phyloP scores from a whole-genome alignment of 1,284 basidiomycete genomes.

The Cryptococcus sp. region DNA sequence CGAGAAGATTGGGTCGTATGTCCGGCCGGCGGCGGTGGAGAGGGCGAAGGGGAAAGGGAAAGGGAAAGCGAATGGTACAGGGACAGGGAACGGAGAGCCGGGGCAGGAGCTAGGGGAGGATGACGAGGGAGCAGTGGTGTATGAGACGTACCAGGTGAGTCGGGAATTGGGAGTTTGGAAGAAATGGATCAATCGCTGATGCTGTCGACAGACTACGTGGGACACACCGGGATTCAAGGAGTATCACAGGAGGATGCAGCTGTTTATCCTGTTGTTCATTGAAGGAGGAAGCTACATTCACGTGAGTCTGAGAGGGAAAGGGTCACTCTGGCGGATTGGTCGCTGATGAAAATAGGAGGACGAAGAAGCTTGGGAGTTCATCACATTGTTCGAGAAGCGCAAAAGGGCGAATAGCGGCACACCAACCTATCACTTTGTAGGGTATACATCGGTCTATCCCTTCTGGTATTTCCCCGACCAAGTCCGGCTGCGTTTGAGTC shows the following conservation, averaged over 20 bases:
- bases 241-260: slow-evolving; percentile 89
- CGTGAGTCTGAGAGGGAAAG: slow-evolving; percentile 28
- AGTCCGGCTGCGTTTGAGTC: slow-evolving; percentile 77
- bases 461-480: slow-evolving; percentile 91
- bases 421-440: slow-evolving; percentile 78
- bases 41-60: slow-evolving; percentile 56
- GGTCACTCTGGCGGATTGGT: no score
- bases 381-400: slow-evolving; percentile 74
- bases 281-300: slow-evolving; percentile 92
- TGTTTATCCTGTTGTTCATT: slow-evolving; percentile 91
- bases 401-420: slow-evolving; percentile 50
- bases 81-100: slow-evolving; percentile 34
- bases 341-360: slow-evolving; percentile 52
- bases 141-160: slow-evolving; percentile 79
- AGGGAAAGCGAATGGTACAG: slow-evolving; percentile 47
- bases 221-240: slow-evolving; percentile 83
- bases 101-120: slow-evolving; percentile 49
- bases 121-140: slow-evolving; percentile 60
- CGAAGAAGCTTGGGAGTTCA: slow-evolving; percentile 84
- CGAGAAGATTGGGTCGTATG: slow-evolving; percentile 68
- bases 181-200: background rate
- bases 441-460: slow-evolving; percentile 85
- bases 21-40: slow-evolving; percentile 48
- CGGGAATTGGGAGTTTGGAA: background rate
- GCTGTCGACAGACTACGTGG: slow-evolving; percentile 63